Evolutionary conservation across 179 eudicot genomes (phyloP), one percentile per base, ranked within the genome.

Genomic region (Heliamphora pulchella): DNA sequence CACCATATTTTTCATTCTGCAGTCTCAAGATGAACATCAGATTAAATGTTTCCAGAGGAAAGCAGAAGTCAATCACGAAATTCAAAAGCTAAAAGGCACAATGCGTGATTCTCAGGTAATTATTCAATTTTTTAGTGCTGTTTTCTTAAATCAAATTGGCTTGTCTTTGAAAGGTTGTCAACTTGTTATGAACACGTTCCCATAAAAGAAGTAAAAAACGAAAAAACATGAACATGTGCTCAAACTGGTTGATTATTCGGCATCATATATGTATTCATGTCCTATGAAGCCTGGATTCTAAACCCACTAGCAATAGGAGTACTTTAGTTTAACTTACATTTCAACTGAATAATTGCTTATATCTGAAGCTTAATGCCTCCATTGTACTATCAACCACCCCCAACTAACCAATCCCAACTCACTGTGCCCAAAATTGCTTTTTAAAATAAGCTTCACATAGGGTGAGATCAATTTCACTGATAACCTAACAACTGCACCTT

Each of bases 101-200:
- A 94, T 94, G 97, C 97, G 99, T 17, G 99, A 96, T 82, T 96
- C 99, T 68, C 99, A 94, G 98, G 98, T 94, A 84, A 58, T 15
- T 9, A 57, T 77, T 47, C 51, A 8, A 5, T 77, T 14, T 10
- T 72, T 80, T 41, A 8, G 18, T 62, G 18, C 11, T 57, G 5
- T 18, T 63, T 48, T 44, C 71, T 47, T 57, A 6, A 47, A 14
- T 8, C 13, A 41, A 50, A 31, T 22, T 64, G 22, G 31, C 39
- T 20, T 78, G 18, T 39, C 4, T 48, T 51, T 14, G 11, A 66
- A 39, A 22, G 59, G 14, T 48, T 50, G 57, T 5, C 46, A 8
- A 6, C 31, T 31, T 31, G 31, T 31, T 31, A 31, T 31, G 59
- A 77, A 50, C 39, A 22, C 50, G 44, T 14, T 7, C 50, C 4